Evolutionary conservation across 352 stramenopile species (phyloP).

Genomic region (Aphanomyces euteiches): DNA sequence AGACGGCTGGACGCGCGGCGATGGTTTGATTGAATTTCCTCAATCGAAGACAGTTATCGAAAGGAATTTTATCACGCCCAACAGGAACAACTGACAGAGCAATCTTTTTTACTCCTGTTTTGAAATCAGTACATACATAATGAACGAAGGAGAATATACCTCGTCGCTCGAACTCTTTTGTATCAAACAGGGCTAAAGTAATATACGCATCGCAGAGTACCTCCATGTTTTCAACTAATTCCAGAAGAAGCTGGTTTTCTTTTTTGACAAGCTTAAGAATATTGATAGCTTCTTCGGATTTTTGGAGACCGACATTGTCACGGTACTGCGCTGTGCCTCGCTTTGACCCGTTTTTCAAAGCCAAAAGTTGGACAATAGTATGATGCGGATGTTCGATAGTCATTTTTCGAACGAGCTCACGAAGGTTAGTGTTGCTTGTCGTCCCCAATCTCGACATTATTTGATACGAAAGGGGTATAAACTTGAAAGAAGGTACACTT

Average conservation of each 20-base stretch:
- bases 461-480: conserved; percentile 96
- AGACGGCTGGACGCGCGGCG: conserved; percentile 46
- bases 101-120: conserved; percentile 59
- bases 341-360: conserved; percentile 91
- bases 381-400: conserved; percentile 96
- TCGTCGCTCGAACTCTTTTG: conserved; percentile 59
- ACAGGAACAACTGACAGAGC: conserved; percentile 44
- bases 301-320: conserved; percentile 73
- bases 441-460: conserved; percentile 93
- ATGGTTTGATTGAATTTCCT: conserved; percentile 39
- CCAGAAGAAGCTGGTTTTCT: conserved; percentile 45
- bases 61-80: conserved; percentile 34
- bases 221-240: conserved; percentile 73
- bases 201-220: conserved; percentile 70
- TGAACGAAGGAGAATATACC: not conserved
- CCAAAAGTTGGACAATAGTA: conserved; percentile 93
- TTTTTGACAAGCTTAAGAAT: conserved; percentile 52
- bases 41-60: conserved; percentile 72
- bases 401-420: conserved; percentile 88
- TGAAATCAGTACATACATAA: not conserved
- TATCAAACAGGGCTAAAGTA: conserved; percentile 78
- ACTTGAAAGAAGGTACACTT: conserved; percentile 92
- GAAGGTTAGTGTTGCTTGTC: conserved; percentile 63
- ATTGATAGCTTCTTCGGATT: conserved; percentile 56
- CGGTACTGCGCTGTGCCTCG: conserved; percentile 75